phyloP scores from a whole-genome alignment of 495 filamentous ascomycete genomes.

The Trichoderma reesei region DNA sequence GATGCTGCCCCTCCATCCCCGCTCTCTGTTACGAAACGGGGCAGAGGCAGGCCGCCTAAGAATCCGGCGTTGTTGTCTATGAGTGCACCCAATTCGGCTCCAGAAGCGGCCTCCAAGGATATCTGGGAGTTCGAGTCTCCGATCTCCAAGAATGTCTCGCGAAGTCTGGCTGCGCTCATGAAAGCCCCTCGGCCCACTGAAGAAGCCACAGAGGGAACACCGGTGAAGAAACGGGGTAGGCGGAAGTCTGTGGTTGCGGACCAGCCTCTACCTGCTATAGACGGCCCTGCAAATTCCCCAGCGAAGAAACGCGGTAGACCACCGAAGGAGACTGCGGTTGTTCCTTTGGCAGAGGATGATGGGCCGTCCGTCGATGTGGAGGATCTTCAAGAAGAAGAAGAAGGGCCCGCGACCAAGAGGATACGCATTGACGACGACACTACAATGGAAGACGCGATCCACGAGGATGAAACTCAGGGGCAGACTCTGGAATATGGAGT shows the following conservation, averaged over 20 bases:
- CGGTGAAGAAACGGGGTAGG: not conserved
- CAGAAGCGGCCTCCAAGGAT: not conserved
- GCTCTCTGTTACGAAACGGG: not conserved
- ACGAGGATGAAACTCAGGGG: not conserved
- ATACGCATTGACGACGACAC: not conserved
- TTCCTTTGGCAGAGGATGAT: not conserved
- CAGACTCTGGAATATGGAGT: not conserved
- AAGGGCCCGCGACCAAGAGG: not conserved
- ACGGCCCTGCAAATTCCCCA: not conserved
- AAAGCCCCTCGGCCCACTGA: not conserved
- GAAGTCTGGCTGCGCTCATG: not conserved
- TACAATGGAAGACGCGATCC: not conserved
- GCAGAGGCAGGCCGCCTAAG: not conserved
- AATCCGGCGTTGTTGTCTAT: not conserved
- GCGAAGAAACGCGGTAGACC: conserved; percentile 1
- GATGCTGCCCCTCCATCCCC: not conserved
- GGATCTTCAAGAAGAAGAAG: not conserved
- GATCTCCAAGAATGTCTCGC: not conserved
- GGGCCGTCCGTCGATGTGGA: not conserved
- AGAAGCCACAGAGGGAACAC: not conserved
- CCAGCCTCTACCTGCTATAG: not conserved
- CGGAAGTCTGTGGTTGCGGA: not conserved
- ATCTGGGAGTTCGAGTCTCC: too few species aligned
- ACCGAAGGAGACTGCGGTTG: not conserved
- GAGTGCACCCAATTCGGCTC: not conserved